phyloP scores from a whole-genome alignment of 768 basidiomycete species.

The Boletus rubroflammeus region DNA sequence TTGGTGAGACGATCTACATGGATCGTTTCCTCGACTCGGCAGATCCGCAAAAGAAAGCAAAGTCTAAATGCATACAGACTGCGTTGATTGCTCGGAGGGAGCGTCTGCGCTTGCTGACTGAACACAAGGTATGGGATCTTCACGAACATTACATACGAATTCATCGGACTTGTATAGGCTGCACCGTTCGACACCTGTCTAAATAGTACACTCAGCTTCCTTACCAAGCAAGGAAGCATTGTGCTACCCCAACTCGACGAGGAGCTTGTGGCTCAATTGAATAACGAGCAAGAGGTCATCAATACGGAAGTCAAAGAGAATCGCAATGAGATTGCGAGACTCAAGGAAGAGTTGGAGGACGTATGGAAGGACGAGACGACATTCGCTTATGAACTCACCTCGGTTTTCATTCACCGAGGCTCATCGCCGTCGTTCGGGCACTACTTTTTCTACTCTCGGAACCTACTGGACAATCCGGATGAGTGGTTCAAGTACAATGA shows the following conservation, averaged over 20 bases:
- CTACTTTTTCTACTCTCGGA: conserved; percentile 93
- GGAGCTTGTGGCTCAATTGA: conserved; percentile 50
- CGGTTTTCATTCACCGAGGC: conserved; percentile 94
- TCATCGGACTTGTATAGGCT: conserved; percentile 40
- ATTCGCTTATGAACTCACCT: conserved; percentile 84
- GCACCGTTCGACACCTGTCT: conserved; percentile 58
- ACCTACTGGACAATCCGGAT: conserved; percentile 76
- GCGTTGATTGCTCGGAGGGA: conserved; percentile 64
- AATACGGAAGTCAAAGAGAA: conserved; percentile 55
- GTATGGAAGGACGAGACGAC: conserved; percentile 68
- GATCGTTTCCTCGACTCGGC: conserved; percentile 87
- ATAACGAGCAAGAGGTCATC: conserved; percentile 50
- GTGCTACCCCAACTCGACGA: conserved; percentile 54
- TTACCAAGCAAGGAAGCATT: conserved; percentile 46
- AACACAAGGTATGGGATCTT: conserved; percentile 58
- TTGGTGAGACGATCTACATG: conserved; percentile 82
- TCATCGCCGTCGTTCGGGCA: conserved; percentile 85
- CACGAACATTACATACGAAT: neutral
- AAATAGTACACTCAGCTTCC: conserved; percentile 52
- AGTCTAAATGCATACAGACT: conserved; percentile 65
- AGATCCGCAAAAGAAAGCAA: conserved; percentile 64
- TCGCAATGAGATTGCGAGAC: conserved; percentile 42
- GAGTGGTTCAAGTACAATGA: conserved; percentile 98
- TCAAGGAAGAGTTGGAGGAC: conserved; percentile 68
- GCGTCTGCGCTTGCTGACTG: conserved; percentile 61